phyloP scores from a whole-genome alignment of 352 stramenopile species.

The Thraustotheca clavata region DNA sequence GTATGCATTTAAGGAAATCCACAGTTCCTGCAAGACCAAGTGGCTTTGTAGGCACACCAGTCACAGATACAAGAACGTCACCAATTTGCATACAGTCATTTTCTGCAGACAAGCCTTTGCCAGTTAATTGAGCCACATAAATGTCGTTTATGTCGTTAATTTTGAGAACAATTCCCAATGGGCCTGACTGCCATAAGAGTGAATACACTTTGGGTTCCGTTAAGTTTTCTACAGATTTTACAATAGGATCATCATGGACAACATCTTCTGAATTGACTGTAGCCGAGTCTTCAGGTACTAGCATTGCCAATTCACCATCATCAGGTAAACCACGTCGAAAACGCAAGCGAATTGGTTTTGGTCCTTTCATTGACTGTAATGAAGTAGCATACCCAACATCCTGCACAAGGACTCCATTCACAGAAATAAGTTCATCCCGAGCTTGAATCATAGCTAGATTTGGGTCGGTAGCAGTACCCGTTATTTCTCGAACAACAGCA shows the following conservation, averaged over 20 bases:
- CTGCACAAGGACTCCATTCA: constrained; percentile 12
- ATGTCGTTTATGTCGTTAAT: constrained; percentile 13
- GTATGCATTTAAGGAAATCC: constrained; percentile 22
- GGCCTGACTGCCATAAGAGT: constrained; percentile 8
- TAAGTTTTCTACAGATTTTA: not conserved
- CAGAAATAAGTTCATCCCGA: constrained; percentile 8
- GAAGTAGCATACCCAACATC: constrained; percentile 12
- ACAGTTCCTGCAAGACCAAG: constrained; percentile 18
- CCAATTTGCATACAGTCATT: not conserved
- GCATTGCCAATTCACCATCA: not conserved
- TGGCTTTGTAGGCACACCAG: constrained; percentile 12
- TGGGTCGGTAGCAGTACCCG: not conserved
- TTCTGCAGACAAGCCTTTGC: constrained; percentile 13
- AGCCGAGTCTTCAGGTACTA: no score
- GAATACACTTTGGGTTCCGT: constrained; percentile 9
- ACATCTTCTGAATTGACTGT: no score
- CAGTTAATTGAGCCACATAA: constrained; percentile 12
- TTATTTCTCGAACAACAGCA: constrained; percentile 9
- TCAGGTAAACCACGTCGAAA: not conserved
- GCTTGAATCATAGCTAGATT: constrained; percentile 18
- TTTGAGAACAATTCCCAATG: constrained; percentile 16
- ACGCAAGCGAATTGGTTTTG: constrained; percentile 13
- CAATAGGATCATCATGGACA: not conserved
- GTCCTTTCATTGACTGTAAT: constrained; percentile 6
- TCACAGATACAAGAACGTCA: constrained; percentile 9